Evolutionary conservation across 2,329 filamentous ascomycete genomes (phyloP).

Genomic region (Remersonia thermophila): DNA sequence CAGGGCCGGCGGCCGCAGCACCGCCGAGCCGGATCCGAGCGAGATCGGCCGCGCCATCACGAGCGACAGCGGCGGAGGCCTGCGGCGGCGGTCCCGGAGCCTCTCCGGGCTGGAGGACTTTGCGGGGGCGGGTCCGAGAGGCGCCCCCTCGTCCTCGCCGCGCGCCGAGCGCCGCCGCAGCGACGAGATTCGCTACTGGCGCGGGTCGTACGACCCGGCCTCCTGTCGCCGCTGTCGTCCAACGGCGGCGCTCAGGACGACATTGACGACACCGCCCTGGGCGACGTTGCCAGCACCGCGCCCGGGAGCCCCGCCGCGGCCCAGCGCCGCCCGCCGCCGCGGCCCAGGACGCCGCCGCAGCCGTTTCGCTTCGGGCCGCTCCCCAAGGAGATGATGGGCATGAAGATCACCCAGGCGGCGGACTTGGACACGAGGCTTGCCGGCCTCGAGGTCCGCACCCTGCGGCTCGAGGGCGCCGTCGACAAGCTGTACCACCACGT

Average conservation of each 20-base stretch:
- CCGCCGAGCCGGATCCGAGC: constrained; percentile 30
- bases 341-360: constrained; percentile 30
- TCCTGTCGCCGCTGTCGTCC: constrained; percentile 41
- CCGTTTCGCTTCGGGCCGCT: constrained; percentile 44
- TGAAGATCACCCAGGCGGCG: constrained; percentile 46
- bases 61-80: constrained; percentile 30
- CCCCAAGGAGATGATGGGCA: constrained; percentile 36
- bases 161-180: constrained; percentile 36
- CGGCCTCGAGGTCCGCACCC: constrained; percentile 38
- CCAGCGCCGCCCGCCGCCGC: constrained; percentile 23
- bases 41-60: constrained; percentile 52
- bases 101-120: constrained; percentile 40
- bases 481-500: constrained; percentile 25
- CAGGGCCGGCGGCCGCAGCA: constrained; percentile 4
- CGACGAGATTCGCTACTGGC: constrained; percentile 53
- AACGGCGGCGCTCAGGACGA: constrained; percentile 15
- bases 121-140: constrained; percentile 13
- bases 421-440: constrained; percentile 41
- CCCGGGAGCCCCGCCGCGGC: constrained; percentile 21
- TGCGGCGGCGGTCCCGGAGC: constrained; percentile 46
- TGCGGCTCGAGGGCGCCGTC: constrained; percentile 41
- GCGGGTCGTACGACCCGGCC: constrained; percentile 44
- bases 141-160: constrained; percentile 19
- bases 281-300: constrained; percentile 19
- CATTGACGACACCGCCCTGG: constrained; percentile 21